These are phyloP conservation scores for Pseudocercospora eumusae DNA, from an alignment of 2,329 filamentous ascomycete species.

Conservation along the genomic window DNA sequence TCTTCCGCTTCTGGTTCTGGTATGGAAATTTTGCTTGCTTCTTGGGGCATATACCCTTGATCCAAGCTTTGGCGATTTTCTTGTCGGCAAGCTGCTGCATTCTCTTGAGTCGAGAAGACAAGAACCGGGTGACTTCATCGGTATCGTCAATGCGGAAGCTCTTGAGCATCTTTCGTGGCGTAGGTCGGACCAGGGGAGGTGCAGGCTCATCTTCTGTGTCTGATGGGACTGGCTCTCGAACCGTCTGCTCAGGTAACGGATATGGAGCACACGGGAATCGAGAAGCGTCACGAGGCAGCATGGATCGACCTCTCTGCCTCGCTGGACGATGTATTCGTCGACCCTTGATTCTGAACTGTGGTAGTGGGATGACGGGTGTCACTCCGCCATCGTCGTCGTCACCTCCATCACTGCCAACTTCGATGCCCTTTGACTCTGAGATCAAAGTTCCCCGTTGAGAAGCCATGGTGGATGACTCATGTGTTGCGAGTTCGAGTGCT, in stretches of 20 bases:
- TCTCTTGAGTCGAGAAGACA: slow-evolving; percentile 34
- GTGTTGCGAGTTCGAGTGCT: slow-evolving; percentile 9
- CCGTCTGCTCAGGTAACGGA: slow-evolving; percentile 6
- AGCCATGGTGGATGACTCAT: background rate
- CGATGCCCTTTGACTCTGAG: slow-evolving; percentile 2
- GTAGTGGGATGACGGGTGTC: background rate
- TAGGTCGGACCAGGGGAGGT: background rate
- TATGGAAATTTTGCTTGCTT: slow-evolving; percentile 77
- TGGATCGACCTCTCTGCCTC: slow-evolving; percentile 20
- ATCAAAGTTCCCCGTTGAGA: background rate
- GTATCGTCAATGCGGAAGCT: slow-evolving; percentile 25
- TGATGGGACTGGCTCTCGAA: background rate
- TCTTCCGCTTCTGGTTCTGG: slow-evolving; percentile 60
- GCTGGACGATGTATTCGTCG: slow-evolving; percentile 9
- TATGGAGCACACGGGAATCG: slow-evolving; percentile 7
- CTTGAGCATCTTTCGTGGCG: slow-evolving; percentile 10
- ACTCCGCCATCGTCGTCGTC: background rate
- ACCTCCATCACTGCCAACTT: slow-evolving; percentile 3
- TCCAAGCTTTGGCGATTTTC: slow-evolving; percentile 71
- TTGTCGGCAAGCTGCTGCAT: slow-evolving; percentile 73
- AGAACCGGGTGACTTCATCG: slow-evolving; percentile 18
- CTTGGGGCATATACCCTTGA: slow-evolving; percentile 73
- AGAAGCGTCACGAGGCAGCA: slow-evolving; percentile 15
- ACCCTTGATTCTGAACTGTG: slow-evolving; percentile 1
- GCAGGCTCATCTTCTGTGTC: background rate